A percentile compares a stretch with the other conserved stretches of the same genome.
phyloP scores from a whole-genome alignment of 805 yeast genomes.

The Metschnikowia cerradonensis region DNA sequence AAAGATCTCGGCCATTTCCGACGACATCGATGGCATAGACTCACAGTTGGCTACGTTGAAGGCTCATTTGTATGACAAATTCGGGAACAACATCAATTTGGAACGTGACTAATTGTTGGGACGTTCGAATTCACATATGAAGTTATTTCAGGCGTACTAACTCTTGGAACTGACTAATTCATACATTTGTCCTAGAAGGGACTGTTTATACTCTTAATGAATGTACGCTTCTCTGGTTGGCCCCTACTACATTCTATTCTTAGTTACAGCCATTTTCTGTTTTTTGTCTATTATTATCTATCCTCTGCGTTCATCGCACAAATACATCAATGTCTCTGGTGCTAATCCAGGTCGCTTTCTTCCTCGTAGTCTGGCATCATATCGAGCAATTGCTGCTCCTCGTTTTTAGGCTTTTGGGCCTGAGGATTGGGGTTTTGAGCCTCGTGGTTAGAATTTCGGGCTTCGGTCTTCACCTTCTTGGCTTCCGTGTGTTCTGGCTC shows the following conservation, averaged over 20 bases:
- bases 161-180: too few species aligned
- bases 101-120: conserved; percentile 41
- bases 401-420: not conserved
- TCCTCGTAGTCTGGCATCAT: conserved; percentile 17
- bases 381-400: not conserved
- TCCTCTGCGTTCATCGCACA: not conserved
- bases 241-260: too few species aligned
- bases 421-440: not conserved
- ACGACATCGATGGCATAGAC: conserved; percentile 48
- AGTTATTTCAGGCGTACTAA: too few species aligned
- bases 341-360: conserved; percentile 19
- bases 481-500: conserved; percentile 3
- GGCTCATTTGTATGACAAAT: conserved; percentile 75
- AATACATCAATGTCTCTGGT: not conserved
- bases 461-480: conserved; percentile 8
- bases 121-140: too few species aligned
- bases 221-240: too few species aligned
- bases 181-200: too few species aligned
- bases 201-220: too few species aligned
- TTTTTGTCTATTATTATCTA: not conserved
- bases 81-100: conserved; percentile 83
- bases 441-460: conserved; percentile 6
- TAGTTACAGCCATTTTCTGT: too few species aligned
- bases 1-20: conserved; percentile 45
- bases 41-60: conserved; percentile 59